A percentile compares a stretch with the other conserved stretches of the same genome.
phyloP scores from a whole-genome alignment of 257 asterid genomes.

The Primulina huaijiensis region DNA sequence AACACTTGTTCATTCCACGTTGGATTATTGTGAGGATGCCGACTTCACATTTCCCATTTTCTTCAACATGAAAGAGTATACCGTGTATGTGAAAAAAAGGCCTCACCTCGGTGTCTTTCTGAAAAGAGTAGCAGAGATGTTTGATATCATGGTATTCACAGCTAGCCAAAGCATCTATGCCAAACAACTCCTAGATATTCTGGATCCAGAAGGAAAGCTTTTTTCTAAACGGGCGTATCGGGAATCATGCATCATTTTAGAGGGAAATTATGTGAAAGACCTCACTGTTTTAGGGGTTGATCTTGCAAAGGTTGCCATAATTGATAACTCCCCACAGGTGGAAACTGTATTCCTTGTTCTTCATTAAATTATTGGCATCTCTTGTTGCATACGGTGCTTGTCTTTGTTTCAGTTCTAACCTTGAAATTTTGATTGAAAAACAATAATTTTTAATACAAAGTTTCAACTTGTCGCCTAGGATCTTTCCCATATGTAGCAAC shows the following conservation, averaged over 20 bases:
- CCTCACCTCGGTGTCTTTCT: slow-evolving; percentile 78
- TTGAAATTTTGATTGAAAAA: background rate
- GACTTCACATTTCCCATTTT: slow-evolving; percentile 86
- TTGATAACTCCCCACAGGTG: slow-evolving; percentile 98
- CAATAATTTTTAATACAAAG: background rate
- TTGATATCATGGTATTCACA: slow-evolving; percentile 82
- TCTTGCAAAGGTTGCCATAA: slow-evolving; percentile 82
- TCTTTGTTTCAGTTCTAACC: slow-evolving; percentile 12
- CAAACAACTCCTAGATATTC: slow-evolving; percentile 68
- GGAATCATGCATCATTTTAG: slow-evolving; percentile 80
- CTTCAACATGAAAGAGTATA: slow-evolving; percentile 85
- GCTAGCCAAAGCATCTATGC: slow-evolving; percentile 99
- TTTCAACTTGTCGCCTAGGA: background rate
- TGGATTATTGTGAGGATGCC: slow-evolving; percentile 73
- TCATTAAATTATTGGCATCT: background rate
- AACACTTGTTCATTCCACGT: slow-evolving; percentile 90
- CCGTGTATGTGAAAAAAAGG: slow-evolving; percentile 79
- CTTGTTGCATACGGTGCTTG: slow-evolving; percentile 19
- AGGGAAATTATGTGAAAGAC: slow-evolving; percentile 79
- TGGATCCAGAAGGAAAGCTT: slow-evolving; percentile 84
- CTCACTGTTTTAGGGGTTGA: slow-evolving; percentile 91
- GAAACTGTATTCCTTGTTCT: slow-evolving; percentile 13
- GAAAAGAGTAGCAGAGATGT: slow-evolving; percentile 80
- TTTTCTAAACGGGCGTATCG: slow-evolving; percentile 88
- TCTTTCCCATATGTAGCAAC: background rate